Conservation (phyloP, 2,329 filamentous ascomycete species). For the Cytospora schulzeri region DNA sequence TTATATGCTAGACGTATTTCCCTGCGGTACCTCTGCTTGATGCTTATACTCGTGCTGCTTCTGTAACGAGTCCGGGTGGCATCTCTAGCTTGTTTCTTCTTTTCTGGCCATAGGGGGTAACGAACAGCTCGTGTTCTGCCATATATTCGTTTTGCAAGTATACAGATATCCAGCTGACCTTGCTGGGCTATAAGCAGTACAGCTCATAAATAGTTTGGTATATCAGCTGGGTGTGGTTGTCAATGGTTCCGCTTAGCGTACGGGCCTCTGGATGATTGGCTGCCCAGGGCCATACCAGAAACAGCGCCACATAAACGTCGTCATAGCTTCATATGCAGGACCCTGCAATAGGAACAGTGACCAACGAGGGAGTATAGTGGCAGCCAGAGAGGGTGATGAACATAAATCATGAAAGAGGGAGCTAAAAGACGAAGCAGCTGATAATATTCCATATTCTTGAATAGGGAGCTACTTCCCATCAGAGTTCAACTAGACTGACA, state of each 20-base stretch:
- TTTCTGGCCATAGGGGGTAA: too few relatives aligned
- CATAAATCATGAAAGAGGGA: background rate
- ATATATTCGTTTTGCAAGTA: too few relatives aligned
- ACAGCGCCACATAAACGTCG: slow-evolving; percentile 13
- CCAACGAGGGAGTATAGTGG: background rate
- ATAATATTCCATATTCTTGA: background rate
- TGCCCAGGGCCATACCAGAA: background rate
- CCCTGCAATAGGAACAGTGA: background rate
- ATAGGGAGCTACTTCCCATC: background rate
- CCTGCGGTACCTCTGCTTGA: background rate
- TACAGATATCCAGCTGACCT: too few relatives aligned
- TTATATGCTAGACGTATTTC: background rate
- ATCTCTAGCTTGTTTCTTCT: background rate
- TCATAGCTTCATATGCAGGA: slow-evolving; percentile 5
- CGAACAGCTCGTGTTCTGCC: background rate
- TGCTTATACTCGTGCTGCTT: background rate
- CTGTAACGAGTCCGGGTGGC: too few relatives aligned
- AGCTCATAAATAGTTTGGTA: too few relatives aligned
- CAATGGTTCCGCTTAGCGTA: background rate
- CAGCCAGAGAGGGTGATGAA: background rate
- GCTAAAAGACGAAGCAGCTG: background rate
- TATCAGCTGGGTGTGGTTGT: background rate
- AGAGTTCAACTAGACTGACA: background rate
- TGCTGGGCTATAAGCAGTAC: too few relatives aligned
- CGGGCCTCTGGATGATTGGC: background rate